These are phyloP conservation scores for Cordyceps militaris DNA, from an alignment of 2,329 filamentous ascomycete species.

Conservation along the genomic window DNA sequence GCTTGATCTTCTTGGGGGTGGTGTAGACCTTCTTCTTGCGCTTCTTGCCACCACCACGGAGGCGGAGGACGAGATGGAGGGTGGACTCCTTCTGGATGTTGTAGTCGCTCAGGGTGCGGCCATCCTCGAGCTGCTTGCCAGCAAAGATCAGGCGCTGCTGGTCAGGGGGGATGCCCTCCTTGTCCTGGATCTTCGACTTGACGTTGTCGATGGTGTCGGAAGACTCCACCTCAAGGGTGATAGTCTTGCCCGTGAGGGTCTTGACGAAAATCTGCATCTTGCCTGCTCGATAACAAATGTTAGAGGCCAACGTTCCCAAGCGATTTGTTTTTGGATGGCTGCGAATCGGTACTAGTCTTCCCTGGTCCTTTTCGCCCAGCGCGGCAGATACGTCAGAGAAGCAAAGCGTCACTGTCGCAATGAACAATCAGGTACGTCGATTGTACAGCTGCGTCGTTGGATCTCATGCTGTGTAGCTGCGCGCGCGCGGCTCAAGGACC, in stretches of 20 bases:
- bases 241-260: constrained; percentile 98
- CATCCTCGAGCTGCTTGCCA: constrained; percentile 99
- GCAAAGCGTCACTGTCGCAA: not conserved
- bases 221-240: constrained; percentile 99
- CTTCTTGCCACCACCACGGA: constrained; percentile 99
- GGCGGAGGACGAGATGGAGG: constrained; percentile 94
- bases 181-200: constrained; percentile 98
- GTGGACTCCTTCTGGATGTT: constrained; percentile 99
- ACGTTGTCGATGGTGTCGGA: constrained; percentile 99
- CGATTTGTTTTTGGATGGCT: not conserved
- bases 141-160: constrained; percentile 99
- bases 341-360: not conserved
- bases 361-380: not conserved
- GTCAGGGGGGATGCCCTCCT: constrained; percentile 98
- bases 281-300: constrained; percentile 41
- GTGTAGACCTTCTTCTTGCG: constrained; percentile 99
- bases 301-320: constrained; percentile 24
- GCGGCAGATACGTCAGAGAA: not conserved
- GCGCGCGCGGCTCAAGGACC: constrained; percentile 3
- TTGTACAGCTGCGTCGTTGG: not conserved
- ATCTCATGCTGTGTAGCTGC: not conserved
- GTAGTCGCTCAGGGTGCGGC: constrained; percentile 98
- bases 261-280: constrained; percentile 75
- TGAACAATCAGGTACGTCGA: not conserved
- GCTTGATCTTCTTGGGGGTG: constrained; percentile 99